These are phyloP conservation scores for Aspergillus flavus DNA, from an alignment of 2,329 filamentous ascomycete species.

Conservation along the genomic window DNA sequence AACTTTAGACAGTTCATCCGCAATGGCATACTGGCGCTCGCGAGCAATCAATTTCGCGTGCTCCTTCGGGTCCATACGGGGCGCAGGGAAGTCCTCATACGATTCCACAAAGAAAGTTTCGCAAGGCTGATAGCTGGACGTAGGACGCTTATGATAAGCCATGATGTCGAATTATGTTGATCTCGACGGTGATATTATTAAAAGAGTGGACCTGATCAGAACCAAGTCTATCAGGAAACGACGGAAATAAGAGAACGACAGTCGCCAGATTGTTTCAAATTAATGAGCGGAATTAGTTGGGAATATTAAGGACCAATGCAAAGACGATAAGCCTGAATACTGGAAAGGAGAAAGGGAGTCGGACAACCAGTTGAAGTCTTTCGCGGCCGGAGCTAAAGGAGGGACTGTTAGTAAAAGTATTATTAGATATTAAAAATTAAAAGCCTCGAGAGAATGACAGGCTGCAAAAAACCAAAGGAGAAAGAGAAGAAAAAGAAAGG, in stretches of 20 bases:
- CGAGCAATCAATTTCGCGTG: constrained; percentile 76
- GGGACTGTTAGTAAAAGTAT: constrained; percentile 35
- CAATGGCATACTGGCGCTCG: constrained; percentile 84
- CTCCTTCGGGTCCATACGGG: constrained; percentile 70
- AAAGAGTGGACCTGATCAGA: constrained; percentile 48
- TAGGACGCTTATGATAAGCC: constrained; percentile 56
- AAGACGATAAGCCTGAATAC: constrained; percentile 43
- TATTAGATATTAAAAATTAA: constrained; percentile 25
- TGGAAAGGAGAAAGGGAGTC: constrained; percentile 31
- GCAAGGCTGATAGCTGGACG: constrained; percentile 63
- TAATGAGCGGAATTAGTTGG: constrained; percentile 65
- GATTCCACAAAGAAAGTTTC: constrained; percentile 70
- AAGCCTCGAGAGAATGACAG: constrained; percentile 5
- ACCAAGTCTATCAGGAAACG: constrained; percentile 40
- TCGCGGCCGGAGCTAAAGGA: constrained; percentile 36
- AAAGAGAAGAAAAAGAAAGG: constrained; percentile 9
- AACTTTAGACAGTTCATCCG: constrained; percentile 81
- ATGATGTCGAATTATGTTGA: constrained; percentile 46
- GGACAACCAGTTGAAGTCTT: constrained; percentile 33
- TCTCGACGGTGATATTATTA: constrained; percentile 27
- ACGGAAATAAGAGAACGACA: constrained; percentile 54
- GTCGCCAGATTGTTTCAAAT: constrained; percentile 46
- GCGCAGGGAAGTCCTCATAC: constrained; percentile 52
- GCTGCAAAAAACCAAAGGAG: constrained; percentile 3
- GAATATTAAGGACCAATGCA: constrained; percentile 49